Evolutionary conservation across 129 eudicot species (phyloP), one percentile per base, ranked within the genome.

Genomic region (Pseudognaphalium luteoalbum): DNA sequence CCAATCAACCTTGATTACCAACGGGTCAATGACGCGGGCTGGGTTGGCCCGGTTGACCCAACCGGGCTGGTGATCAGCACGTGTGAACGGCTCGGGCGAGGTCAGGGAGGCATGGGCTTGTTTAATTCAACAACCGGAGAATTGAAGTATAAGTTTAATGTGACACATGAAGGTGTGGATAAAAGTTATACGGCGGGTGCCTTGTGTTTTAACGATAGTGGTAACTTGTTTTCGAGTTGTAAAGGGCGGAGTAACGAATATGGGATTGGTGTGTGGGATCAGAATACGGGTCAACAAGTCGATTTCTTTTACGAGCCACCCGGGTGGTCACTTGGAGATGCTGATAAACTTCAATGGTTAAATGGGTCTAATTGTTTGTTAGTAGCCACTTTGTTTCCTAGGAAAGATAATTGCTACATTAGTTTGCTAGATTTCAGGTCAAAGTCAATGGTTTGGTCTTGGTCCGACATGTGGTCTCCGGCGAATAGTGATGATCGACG

Each of bases 201-300:
- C 1, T 70, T 95, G 86, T 70, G 92, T 71, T 81, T 84, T 78
- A 78, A 82, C 44, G 75, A 83, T 3, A 84, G 82, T 59, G 66
- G 83, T 68, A 88, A 88, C 70, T 69, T 95, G 17, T 95, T 84
- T 68, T 87, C 96, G 2, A 91, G 99, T 67, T 95, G 99, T 85
- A 91, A 86, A 79, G 96, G 99, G 2, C 86, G 96, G 73, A 89
- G 93, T 62, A 95, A 91, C 59, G 97, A 95, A 70, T 87, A 91
- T 51, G 99, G 99, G 5, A 81, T 95, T 37, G 99, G 97, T 1
- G 93, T 87, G 21, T 95, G 99, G 99, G 99, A 95, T 51, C 97
- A 85, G 72, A 80, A 75, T 66, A 91, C 96, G 0, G 99, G 99
- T 15, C 84, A 91, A 61, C 99, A 91, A 71, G 80, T 89, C 11